phyloP scores from a whole-genome alignment of 2,329 filamentous ascomycete species.

The Aplosporella prunicola region DNA sequence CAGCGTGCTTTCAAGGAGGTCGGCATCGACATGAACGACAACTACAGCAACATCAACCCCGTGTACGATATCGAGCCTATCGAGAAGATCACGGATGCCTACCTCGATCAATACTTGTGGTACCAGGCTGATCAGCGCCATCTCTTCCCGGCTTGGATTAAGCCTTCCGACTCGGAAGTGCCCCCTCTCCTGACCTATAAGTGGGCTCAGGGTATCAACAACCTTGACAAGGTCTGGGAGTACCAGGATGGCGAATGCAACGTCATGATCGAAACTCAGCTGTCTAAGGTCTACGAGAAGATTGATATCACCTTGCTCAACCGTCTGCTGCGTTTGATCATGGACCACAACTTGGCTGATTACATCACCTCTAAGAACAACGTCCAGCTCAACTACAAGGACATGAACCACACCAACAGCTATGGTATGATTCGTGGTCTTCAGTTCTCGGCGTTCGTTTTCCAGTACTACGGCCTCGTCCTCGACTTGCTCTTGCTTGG shows the following conservation, averaged over 20 bases:
- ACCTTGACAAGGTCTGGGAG: conserved; percentile 90
- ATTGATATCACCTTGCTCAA: conserved; percentile 95
- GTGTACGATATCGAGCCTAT: conserved; percentile 99
- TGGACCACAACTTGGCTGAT: conserved; percentile 98
- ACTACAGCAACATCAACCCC: conserved; percentile 97
- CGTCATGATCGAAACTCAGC: conserved; percentile 94
- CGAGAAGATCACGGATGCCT: conserved; percentile 98
- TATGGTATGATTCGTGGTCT: conserved; percentile 97
- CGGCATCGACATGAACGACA: conserved; percentile 99
- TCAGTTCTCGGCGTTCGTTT: conserved; percentile 97
- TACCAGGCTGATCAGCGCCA: conserved; percentile 97
- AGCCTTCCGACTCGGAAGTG: conserved; percentile 95
- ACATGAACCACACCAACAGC: conserved; percentile 99
- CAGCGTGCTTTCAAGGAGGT: conserved; percentile 99
- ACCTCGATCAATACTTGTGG: conserved; percentile 97
- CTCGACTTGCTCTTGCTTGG: conserved; percentile 87
- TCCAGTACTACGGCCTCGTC: conserved; percentile 96
- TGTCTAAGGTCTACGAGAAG: conserved; percentile 99
- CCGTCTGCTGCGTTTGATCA: conserved; percentile 83
- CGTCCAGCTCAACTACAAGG: conserved; percentile 97
- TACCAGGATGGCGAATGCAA: conserved; percentile 91
- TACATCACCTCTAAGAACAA: conserved; percentile 99
- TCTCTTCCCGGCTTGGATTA: conserved; percentile 97
- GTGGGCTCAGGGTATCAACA: conserved; percentile 99
- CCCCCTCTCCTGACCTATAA: conserved; percentile 93